Evolutionary conservation across 2,329 filamentous ascomycete genomes (phyloP), one percentile per base, ranked within the genome.

Genomic region (Lizonia empirigonia): DNA sequence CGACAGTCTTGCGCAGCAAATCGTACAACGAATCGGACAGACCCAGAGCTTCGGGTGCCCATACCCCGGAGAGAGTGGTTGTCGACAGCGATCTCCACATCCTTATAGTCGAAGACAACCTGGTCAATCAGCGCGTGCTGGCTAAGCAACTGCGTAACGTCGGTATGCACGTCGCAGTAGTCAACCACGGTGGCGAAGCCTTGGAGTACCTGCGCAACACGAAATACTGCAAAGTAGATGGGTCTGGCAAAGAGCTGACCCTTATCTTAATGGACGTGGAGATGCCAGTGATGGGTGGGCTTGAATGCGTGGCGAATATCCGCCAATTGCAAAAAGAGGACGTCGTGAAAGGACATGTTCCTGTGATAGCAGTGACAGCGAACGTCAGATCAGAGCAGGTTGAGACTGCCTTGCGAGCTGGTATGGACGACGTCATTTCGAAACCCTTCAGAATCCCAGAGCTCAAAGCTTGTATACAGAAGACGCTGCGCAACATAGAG

Each of bases 371-470:
- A 2, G 64, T 73, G 6, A 72, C 68, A n/a, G 70, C 69, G 4
- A 73, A 73, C 41, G 70, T 66, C 9, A 55, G 68, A 24, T 55
- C 54, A 10, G 62, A 71, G 49, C 70, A 73, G 50, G 63, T 72
- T 1, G 41, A 64, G 20, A 51, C 44, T 3, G 69, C 68, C 4
- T 47, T 69, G 34, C 56, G 65, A 29, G 67, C 65, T 0, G 70
- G 70, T 4, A 71, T 72, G 67, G 69, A 71, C 27, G 57, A 69
- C 70, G 84, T 91, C 30, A 87, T 93, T 27, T 86, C 86, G 4
- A 94, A 93, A 67, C 90, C 90, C 2, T 92, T 92, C 66, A 59
- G 63, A 24, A 65, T 70, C 39, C 57, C 64, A 1, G 67, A 69
- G 40, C 50, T 71, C 4, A 55, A 45, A 29, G 40, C 47, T 23